Evolutionary conservation across 2,329 filamentous ascomycete species (phyloP), one percentile per base, ranked within the genome.

Genomic region (Xylariaceae sp.): DNA sequence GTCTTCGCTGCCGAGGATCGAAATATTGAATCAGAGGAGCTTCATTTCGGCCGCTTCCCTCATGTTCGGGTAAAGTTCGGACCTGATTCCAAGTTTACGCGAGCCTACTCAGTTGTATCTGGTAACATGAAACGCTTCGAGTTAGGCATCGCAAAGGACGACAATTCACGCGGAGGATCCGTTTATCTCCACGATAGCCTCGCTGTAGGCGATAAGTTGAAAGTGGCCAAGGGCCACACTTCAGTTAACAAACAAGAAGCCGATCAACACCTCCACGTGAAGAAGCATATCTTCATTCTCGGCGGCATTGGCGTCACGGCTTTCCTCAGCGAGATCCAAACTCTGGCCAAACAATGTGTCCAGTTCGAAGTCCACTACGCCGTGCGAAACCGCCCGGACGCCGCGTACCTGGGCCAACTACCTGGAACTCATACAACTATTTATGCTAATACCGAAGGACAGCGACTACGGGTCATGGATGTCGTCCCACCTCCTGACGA

Each of bases 1-100:
- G 73, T 81, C 4, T 74, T 88, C 7, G 76, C 82, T 60, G 72
- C 78, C 0, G 72, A 77, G 0, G 73, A 74, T 3, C 63, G 73
- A 0, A 62, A 74, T 1, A 60, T 67, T 0, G 72, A 74, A 4
- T 62, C 69, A 0, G 72, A 75, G 0, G 64, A 74, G 2, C 69
- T 78, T 2, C 66, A 73, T 19, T 26, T 69, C 28, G 60, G 63
- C 4, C 61, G 65, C 0, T 85, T 84, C 2, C 78, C 80, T 4
- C 85, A 88, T 62, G 82, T 83, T 0, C 79, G 81, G 31, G 63
- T 89, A 19, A 83, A 79, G 60, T 77, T 89, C 2, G 81, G 79
- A 0, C 82, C 81, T 14, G 82, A 82, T 1, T 71, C 86, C 0
- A 74, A 82, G 1, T 76, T 86, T 16, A 79, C 68, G 7, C 60